These are phyloP conservation scores for Stromatinia cepivora DNA, from an alignment of 2,329 filamentous ascomycete genomes.

Conservation along the genomic window DNA sequence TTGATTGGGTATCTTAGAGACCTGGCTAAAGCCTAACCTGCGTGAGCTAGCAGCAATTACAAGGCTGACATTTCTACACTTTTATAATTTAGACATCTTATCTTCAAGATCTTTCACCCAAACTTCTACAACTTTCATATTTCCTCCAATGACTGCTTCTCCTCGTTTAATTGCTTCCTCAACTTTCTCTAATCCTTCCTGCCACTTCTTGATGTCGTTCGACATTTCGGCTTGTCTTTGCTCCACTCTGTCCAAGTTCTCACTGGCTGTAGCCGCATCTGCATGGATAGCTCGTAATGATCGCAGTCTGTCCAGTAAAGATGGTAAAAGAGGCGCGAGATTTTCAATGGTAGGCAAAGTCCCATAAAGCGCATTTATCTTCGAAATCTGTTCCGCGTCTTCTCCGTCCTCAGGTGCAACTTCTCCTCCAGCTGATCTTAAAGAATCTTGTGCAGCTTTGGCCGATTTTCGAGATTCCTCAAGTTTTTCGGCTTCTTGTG, in stretches of 20 bases:
- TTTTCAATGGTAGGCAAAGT: slow-evolving; percentile 86
- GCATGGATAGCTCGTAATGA: slow-evolving; percentile 83
- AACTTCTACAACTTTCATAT: slow-evolving; percentile 79
- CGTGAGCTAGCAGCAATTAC: slow-evolving; percentile 1
- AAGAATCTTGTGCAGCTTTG: slow-evolving; percentile 60
- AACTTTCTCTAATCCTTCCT: slow-evolving; percentile 74
- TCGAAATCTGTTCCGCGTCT: slow-evolving; percentile 72
- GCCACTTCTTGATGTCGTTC: slow-evolving; percentile 82
- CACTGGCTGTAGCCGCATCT: slow-evolving; percentile 78
- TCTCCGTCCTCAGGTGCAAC: slow-evolving; percentile 49
- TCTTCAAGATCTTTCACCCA: slow-evolving; percentile 88
- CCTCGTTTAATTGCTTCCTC: slow-evolving; percentile 72
- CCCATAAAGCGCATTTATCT: slow-evolving; percentile 89
- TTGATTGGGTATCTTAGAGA: slow-evolving; percentile 23
- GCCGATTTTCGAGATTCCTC: slow-evolving; percentile 64
- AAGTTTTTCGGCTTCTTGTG: slow-evolving; percentile 70
- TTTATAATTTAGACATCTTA: slow-evolving; percentile 59
- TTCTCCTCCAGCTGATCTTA: slow-evolving; percentile 46
- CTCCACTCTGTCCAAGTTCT: slow-evolving; percentile 76
- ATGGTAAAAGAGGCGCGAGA: slow-evolving; percentile 79
- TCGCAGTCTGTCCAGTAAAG: slow-evolving; percentile 79
- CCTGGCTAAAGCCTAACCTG: neutral
- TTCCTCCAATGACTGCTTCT: slow-evolving; percentile 69
- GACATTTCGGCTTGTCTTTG: slow-evolving; percentile 79
- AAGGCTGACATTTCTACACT: slow-evolving; percentile 18